These are phyloP conservation scores for Lentinula boryana DNA, from an alignment of 768 basidiomycete genomes.

Conservation along the genomic window DNA sequence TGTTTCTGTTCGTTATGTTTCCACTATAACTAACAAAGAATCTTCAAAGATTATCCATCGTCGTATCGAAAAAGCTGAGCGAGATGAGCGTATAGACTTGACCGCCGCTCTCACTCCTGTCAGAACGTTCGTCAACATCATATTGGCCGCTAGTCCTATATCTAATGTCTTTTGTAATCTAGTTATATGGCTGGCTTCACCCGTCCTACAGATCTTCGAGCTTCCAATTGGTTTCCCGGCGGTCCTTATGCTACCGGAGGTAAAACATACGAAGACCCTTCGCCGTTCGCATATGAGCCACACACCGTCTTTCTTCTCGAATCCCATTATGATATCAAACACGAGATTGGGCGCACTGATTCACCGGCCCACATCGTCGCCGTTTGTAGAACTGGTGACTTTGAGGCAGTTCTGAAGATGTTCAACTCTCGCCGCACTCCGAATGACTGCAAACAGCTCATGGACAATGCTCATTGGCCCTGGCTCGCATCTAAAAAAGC, in stretches of 20 bases:
- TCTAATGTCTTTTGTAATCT: slow-evolving; percentile 5
- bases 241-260: slow-evolving; percentile 20
- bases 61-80: slow-evolving; percentile 31
- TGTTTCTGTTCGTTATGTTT: neutral
- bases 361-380: slow-evolving; percentile 24
- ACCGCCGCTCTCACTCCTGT: slow-evolving; percentile 26
- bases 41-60: slow-evolving; percentile 12
- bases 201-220: slow-evolving; percentile 28
- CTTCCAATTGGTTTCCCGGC: slow-evolving; percentile 29
- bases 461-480: slow-evolving; percentile 37
- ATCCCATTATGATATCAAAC: slow-evolving; percentile 23
- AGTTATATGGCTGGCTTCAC: slow-evolving; percentile 36
- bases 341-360: slow-evolving; percentile 23
- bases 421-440: slow-evolving; percentile 24
- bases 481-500: slow-evolving; percentile 12
- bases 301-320: slow-evolving; percentile 34
- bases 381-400: slow-evolving; percentile 26
- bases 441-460: slow-evolving; percentile 13
- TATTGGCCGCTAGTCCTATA: neutral
- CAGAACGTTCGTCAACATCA: slow-evolving; percentile 26
- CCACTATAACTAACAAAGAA: neutral
- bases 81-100: slow-evolving; percentile 34
- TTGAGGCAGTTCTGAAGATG: slow-evolving; percentile 18
- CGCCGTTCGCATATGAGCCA: slow-evolving; percentile 27
- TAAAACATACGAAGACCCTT: slow-evolving; percentile 23